Evolutionary conservation across 1,284 basidiomycete genomes (phyloP).

Genomic region (Lentinus polychrous): DNA sequence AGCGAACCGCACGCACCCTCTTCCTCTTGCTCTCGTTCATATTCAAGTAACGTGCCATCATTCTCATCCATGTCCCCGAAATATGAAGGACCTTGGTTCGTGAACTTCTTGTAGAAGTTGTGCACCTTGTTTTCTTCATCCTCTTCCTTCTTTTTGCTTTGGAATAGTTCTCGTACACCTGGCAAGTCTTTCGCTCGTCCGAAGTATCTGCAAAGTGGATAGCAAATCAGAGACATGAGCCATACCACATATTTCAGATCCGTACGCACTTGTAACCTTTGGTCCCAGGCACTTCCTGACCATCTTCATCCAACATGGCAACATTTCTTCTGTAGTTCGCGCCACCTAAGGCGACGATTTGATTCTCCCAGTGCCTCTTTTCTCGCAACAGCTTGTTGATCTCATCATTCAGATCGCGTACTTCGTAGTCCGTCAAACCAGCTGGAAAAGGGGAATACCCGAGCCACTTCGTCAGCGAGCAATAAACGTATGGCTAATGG

Average conservation of each 20-base stretch:
- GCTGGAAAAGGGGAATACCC: constrained; percentile 46
- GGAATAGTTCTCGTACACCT: constrained; percentile 91
- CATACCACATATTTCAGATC: not conserved
- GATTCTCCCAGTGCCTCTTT: constrained; percentile 96
- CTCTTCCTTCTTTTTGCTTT: constrained; percentile 75
- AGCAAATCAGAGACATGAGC: not conserved
- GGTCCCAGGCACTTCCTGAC: constrained; percentile 93
- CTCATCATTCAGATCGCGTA: constrained; percentile 95
- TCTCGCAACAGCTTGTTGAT: constrained; percentile 96
- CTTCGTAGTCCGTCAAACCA: constrained; percentile 92
- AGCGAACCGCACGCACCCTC: constrained; percentile 47
- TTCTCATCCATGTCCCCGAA: constrained; percentile 90
- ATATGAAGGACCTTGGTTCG: constrained; percentile 82
- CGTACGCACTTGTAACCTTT: constrained; percentile 90
- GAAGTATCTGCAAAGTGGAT: constrained; percentile 69
- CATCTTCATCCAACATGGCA: constrained; percentile 89
- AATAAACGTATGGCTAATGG: constrained; percentile 5
- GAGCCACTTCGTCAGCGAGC: too few species aligned
- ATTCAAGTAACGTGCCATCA: constrained; percentile 63
- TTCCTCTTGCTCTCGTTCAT: constrained; percentile 67
- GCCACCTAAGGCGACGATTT: constrained; percentile 91
- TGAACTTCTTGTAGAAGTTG: constrained; percentile 83
- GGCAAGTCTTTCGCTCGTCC: constrained; percentile 95
- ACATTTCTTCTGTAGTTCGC: constrained; percentile 93
- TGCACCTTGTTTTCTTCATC: constrained; percentile 78